phyloP scores from a whole-genome alignment of 768 basidiomycete species.

The Rhodotorula kratochvilovae region DNA sequence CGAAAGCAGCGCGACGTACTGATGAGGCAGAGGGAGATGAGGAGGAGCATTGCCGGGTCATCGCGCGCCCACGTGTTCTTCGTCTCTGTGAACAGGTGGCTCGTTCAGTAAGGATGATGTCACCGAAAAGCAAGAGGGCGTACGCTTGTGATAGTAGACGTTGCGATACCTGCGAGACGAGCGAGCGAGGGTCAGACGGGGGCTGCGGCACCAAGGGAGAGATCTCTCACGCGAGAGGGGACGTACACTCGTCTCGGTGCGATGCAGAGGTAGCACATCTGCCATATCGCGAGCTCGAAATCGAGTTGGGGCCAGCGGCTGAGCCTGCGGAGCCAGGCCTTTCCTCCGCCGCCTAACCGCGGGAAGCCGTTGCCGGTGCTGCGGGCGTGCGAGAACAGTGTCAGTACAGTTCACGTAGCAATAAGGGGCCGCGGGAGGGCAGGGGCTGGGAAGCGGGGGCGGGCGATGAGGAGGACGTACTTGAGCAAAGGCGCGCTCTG shows the following conservation, averaged over 20 bases:
- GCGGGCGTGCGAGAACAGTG: too few species aligned
- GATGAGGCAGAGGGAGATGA: conserved; percentile 68
- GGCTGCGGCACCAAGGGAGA: conserved; percentile 43
- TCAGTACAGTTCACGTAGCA: not conserved
- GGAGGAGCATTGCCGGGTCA: conserved; percentile 88
- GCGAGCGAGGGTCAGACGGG: not conserved
- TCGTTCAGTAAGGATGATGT: conserved; percentile 45
- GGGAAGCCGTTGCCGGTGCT: conserved; percentile 16
- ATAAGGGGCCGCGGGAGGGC: too few species aligned
- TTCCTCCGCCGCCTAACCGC: conserved; percentile 15
- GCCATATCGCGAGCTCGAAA: conserved; percentile 94
- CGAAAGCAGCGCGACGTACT: conserved; percentile 54
- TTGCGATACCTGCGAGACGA: conserved; percentile 67
- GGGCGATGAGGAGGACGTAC: not conserved
- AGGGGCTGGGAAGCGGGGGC: not conserved
- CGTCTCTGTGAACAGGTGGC: conserved; percentile 57
- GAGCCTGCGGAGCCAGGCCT: conserved; percentile 24
- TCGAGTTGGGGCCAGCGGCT: conserved; percentile 51
- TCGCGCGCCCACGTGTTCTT: conserved; percentile 98
- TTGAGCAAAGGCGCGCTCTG: too few species aligned
- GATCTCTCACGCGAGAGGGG: too few species aligned
- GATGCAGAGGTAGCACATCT: conserved; percentile 86
- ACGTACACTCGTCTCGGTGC: conserved; percentile 81
- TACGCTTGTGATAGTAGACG: conserved; percentile 95
- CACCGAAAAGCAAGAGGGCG: conserved; percentile 3